These are phyloP conservation scores for Boletus fagicola DNA, from an alignment of 768 basidiomycete species.

Conservation along the genomic window DNA sequence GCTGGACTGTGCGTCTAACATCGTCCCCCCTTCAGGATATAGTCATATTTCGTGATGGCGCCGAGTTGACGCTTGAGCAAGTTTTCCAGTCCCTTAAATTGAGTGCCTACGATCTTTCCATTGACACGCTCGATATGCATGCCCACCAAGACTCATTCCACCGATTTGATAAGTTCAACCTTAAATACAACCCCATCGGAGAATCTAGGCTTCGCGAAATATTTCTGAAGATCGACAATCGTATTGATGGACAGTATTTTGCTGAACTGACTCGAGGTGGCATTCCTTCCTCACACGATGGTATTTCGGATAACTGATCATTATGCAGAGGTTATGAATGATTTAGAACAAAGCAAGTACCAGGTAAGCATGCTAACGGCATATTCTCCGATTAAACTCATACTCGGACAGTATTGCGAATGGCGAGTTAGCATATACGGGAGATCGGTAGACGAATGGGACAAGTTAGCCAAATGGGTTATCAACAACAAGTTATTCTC, in stretches of 20 bases:
- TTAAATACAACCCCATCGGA: conserved; percentile 96
- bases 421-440: conserved; percentile 98
- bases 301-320: not conserved
- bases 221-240: conserved; percentile 97
- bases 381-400: not conserved
- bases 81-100: conserved; percentile 96
- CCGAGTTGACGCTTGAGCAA: conserved; percentile 81
- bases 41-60: conserved; percentile 93
- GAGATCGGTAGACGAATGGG: conserved; percentile 83
- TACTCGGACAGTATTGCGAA: conserved; percentile 71
- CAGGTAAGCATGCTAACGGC: conserved; percentile 52
- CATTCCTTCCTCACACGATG: not conserved
- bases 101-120: conserved; percentile 95
- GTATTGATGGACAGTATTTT: conserved; percentile 86
- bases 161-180: conserved; percentile 96
- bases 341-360: conserved; percentile 97
- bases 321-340: conserved; percentile 86
- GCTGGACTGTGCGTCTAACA: not conserved
- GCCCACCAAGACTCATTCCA: conserved; percentile 98
- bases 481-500: conserved; percentile 90
- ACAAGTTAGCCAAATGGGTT: conserved; percentile 97
- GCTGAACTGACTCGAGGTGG: conserved; percentile 92
- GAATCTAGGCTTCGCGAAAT: conserved; percentile 94
- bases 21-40: conserved; percentile 61
- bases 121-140: conserved; percentile 99